phyloP scores from a whole-genome alignment of 345 rosid genomes.

The Corymbia maculata region DNA sequence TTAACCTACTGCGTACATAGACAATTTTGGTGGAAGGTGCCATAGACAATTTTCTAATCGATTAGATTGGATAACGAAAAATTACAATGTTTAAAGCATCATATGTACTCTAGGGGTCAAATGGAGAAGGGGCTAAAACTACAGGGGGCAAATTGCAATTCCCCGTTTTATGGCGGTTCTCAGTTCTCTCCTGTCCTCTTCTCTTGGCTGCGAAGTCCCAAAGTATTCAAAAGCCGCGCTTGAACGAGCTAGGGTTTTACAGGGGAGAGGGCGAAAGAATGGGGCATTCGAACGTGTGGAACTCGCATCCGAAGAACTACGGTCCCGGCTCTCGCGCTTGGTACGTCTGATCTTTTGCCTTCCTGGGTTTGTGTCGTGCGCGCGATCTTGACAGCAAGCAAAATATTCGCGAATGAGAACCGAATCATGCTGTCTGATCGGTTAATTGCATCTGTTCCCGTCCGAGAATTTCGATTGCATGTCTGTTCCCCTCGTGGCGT shows the following conservation, averaged over 20 bases:
- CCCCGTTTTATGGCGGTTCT: not conserved
- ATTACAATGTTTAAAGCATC: not conserved
- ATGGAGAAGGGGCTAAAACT: not conserved
- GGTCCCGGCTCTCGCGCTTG: conserved; percentile 54
- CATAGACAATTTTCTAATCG: not conserved
- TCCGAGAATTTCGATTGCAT: not conserved
- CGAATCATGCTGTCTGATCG: not conserved
- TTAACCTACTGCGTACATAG: not conserved
- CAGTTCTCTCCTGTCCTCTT: not conserved
- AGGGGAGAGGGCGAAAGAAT: not conserved
- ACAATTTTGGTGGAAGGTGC: not conserved
- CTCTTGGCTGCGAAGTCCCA: not conserved
- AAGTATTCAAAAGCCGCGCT: not conserved
- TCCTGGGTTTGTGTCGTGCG: not conserved
- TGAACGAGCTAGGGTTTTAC: not conserved
- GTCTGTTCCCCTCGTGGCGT: not conserved
- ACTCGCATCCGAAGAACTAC: conserved; percentile 42
- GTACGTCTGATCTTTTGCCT: not conserved
- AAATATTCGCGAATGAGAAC: not conserved
- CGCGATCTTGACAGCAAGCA: not conserved
- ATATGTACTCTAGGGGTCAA: not conserved
- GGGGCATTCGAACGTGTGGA: conserved; percentile 53
- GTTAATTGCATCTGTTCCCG: not conserved
- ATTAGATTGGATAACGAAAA: not conserved
- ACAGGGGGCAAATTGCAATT: not conserved